These are phyloP conservation scores for Bipolaris zeicola DNA, from an alignment of 2,329 filamentous ascomycete genomes.

Conservation along the genomic window DNA sequence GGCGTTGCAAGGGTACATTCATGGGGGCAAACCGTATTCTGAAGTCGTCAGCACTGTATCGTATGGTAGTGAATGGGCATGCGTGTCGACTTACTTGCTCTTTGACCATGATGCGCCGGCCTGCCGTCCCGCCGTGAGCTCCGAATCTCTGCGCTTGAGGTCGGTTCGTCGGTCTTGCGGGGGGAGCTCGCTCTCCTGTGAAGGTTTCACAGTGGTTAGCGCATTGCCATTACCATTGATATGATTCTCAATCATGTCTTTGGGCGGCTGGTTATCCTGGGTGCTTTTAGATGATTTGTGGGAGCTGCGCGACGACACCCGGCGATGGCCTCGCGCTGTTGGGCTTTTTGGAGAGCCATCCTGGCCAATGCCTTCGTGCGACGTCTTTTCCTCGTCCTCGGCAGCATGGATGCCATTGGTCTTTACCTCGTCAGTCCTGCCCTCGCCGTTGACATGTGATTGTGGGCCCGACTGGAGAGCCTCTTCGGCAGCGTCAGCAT, in stretches of 20 bases:
- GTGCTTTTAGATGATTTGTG: slow-evolving; percentile 39
- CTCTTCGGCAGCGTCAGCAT: slow-evolving; percentile 50
- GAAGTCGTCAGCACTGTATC: slow-evolving; percentile 3
- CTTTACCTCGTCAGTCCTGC: slow-evolving; percentile 21
- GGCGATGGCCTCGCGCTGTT: slow-evolving; percentile 32
- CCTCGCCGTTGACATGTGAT: slow-evolving; percentile 29
- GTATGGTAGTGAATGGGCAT: neutral
- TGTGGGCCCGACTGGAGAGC: slow-evolving; percentile 33
- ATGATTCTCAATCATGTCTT: slow-evolving; percentile 53
- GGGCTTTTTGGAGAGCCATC: slow-evolving; percentile 44
- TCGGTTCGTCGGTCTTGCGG: slow-evolving; percentile 38
- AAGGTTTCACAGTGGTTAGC: slow-evolving; percentile 53
- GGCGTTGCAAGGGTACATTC: slow-evolving; percentile 62
- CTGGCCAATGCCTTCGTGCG: slow-evolving; percentile 40
- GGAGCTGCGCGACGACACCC: slow-evolving; percentile 40
- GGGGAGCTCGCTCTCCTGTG: slow-evolving; percentile 42
- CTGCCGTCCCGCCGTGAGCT: slow-evolving; percentile 58
- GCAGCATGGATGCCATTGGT: slow-evolving; percentile 22
- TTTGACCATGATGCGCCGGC: slow-evolving; percentile 61
- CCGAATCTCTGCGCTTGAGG: slow-evolving; percentile 41
- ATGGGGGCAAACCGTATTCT: slow-evolving; percentile 88
- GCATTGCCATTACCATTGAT: slow-evolving; percentile 52
- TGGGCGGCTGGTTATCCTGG: slow-evolving; percentile 31
- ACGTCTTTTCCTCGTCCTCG: slow-evolving; percentile 17
- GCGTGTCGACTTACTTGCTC: slow-evolving; percentile 50